Percentiles rank a stretch among this genome's conserved stretches.
phyloP scores from a whole-genome alignment of 2,329 filamentous ascomycete species.

The Verticillium isaacii region DNA sequence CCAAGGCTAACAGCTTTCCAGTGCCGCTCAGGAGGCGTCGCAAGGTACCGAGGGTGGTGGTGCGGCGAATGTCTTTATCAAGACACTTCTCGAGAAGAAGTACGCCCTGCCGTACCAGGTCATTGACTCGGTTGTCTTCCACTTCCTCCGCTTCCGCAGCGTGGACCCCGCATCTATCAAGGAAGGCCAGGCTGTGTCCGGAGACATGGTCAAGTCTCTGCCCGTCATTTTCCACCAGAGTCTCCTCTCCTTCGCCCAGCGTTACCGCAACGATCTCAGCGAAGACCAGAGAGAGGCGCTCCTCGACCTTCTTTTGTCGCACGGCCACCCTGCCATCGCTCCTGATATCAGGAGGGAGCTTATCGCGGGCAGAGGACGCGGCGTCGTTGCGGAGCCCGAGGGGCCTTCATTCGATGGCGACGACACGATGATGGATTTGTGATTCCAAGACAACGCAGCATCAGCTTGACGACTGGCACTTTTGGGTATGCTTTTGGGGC shows the following conservation, averaged over 20 bases:
- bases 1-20: not conserved
- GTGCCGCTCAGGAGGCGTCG: slow-evolving; percentile 78
- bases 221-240: slow-evolving; percentile 97
- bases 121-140: slow-evolving; percentile 90
- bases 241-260: slow-evolving; percentile 84
- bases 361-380: slow-evolving; percentile 80
- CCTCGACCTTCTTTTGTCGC: slow-evolving; percentile 76
- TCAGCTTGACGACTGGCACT: not conserved
- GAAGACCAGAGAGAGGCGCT: slow-evolving; percentile 91
- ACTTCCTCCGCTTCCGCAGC: slow-evolving; percentile 85
- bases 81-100: slow-evolving; percentile 89
- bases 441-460: slow-evolving; percentile 2
- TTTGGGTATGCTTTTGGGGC: not conserved
- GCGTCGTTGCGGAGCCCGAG: slow-evolving; percentile 61
- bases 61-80: slow-evolving; percentile 93
- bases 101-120: slow-evolving; percentile 95
- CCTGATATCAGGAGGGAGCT: slow-evolving; percentile 88
- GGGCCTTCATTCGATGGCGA: slow-evolving; percentile 63
- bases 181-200: slow-evolving; percentile 37
- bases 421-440: slow-evolving; percentile 77
- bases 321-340: slow-evolving; percentile 83
- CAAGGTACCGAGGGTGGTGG: slow-evolving; percentile 81
- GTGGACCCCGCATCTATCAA: slow-evolving; percentile 55
- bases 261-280: slow-evolving; percentile 93
- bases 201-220: slow-evolving; percentile 56